Evolutionary conservation across 2,329 filamentous ascomycete species (phyloP).

Genomic region (Alternaria gansuensis): DNA sequence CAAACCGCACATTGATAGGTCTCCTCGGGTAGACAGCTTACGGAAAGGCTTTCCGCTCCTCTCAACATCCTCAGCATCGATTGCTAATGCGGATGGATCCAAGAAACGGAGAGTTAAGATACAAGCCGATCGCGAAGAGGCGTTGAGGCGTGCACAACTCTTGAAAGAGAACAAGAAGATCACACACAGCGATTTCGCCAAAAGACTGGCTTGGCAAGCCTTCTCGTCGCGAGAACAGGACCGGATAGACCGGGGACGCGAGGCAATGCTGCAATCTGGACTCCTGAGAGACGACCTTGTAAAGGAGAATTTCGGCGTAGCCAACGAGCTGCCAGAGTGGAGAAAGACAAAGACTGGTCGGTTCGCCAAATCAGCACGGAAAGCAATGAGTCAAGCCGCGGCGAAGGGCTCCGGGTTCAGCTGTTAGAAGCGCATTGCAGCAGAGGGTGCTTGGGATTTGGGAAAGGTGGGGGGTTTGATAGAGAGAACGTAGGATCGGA

Average conservation of each 20-base stretch:
- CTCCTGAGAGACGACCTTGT: conserved; percentile 22
- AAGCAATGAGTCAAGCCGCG: background rate
- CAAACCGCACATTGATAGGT: conserved; percentile 32
- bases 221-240: conserved; percentile 25
- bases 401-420: background rate
- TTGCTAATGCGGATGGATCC: background rate
- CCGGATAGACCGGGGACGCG: conserved; percentile 18
- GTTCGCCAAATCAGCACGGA: conserved; percentile 11
- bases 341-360: conserved; percentile 27
- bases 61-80: background rate
- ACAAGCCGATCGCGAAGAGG: background rate
- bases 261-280: conserved; percentile 32
- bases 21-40: conserved; percentile 26
- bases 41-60: conserved; percentile 27
- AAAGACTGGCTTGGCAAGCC: conserved; percentile 28
- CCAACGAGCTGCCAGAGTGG: conserved; percentile 37
- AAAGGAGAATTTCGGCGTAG: conserved; percentile 18
- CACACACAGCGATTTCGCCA: conserved; percentile 20
- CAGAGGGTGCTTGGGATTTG: background rate
- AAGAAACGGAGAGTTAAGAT: background rate
- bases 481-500: background rate
- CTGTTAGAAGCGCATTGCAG: background rate
- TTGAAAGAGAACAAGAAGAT: conserved; percentile 26
- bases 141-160: background rate
- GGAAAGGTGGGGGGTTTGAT: background rate